Evolutionary conservation across 179 eudicot species (phyloP).

Genomic region (Kewa caespitosa): DNA sequence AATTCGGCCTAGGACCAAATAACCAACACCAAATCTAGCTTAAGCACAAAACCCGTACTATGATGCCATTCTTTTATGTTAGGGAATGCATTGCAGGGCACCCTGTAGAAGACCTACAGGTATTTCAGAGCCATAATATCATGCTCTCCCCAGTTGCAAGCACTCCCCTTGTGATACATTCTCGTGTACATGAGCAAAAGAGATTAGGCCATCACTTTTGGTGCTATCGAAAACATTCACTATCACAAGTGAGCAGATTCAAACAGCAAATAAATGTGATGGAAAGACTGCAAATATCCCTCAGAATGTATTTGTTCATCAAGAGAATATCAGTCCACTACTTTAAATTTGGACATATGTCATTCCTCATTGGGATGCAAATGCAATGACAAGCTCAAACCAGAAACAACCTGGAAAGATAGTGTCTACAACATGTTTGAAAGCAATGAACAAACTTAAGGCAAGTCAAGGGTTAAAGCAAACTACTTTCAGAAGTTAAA

Average conservation of each 20-base stretch:
- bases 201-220: neutral
- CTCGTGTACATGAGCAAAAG: neutral
- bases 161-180: neutral
- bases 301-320: slow-evolving; percentile 27
- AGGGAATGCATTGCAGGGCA: slow-evolving; percentile 35
- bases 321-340: slow-evolving; percentile 33
- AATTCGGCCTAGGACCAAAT: slow-evolving; percentile 3
- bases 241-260: neutral
- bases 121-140: slow-evolving; percentile 33
- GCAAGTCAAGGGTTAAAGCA: neutral
- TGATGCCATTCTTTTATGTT: slow-evolving; percentile 35
- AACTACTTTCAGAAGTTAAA: neutral
- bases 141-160: slow-evolving; percentile 29
- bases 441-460: neutral
- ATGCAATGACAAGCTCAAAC: neutral
- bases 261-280: neutral
- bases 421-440: no score
- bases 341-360: slow-evolving; percentile 20
- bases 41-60: slow-evolving; percentile 43
- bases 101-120: slow-evolving; percentile 47
- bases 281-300: slow-evolving; percentile 11
- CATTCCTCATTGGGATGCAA: slow-evolving; percentile 22
- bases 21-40: slow-evolving; percentile 14
- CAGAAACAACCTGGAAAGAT: neutral
- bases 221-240: neutral